Evolutionary conservation across 768 basidiomycete genomes (phyloP), one percentile per base, ranked within the genome.

Genomic region (Hypholoma fasciculare): DNA sequence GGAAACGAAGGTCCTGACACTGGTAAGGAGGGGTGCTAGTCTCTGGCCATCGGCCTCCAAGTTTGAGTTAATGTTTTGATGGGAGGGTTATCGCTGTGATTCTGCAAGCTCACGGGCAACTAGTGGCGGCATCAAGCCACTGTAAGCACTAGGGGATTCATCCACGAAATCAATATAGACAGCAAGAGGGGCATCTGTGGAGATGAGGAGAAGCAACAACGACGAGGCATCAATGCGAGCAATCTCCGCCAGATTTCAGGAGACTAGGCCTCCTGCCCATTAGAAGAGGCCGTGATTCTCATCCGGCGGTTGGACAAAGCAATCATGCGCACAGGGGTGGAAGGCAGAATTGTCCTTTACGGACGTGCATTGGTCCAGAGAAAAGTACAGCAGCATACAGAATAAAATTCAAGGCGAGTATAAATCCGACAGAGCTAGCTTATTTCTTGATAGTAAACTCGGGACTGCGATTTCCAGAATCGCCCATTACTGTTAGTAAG

Each of bases 381-480:
- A 9, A 44, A 3, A 42, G 57, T 20, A 23, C 43, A 14, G 16
- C 44, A 7, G n/a, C 30, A 37, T 36, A 16, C 36, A 57, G 52
- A 53, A 9, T 6, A 30, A 44, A 39, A 16, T 7, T 9, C 23
- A 54, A 19, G 47, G 46, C 20, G 49, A 17, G 26, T 19, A 46
- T 8, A 5, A 30, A 51, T 26, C 37, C 37, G 17, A 46, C 26
- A 51, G 34, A 46, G 27, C 20, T 4, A 19, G n/a, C 30, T 59
- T 56, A 65, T 52, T 44, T 52, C 40, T 58, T 65, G 63, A 86
- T 86, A 11, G 71, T 75, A 64, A 88, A 87, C 52, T 57, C 2
- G 1, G 76, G 74, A 60, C 79, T 83, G 44, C 61, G 62, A 67
- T 88, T 81, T 27, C 83, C 85, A n/a, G 84, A 84, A 66, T 84